A percentile compares a stretch with the other conserved stretches of the same genome.
Conservation (phyloP, 768 basidiomycete genomes). For the Termitomyces sp. region DNA sequence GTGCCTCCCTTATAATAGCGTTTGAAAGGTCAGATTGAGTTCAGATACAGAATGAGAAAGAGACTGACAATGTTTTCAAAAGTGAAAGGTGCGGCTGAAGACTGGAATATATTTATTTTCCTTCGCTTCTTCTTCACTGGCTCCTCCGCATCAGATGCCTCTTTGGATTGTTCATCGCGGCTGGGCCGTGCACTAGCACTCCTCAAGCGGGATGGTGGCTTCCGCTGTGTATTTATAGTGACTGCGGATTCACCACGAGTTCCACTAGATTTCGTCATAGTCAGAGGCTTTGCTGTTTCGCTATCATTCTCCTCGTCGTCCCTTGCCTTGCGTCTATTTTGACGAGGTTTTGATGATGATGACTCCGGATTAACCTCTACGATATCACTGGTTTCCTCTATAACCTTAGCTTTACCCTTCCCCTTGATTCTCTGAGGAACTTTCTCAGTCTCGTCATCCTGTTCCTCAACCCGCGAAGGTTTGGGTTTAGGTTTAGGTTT, state of each 20-base stretch:
- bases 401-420: slow-evolving; percentile 24
- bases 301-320: slow-evolving; percentile 15
- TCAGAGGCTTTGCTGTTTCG: slow-evolving; percentile 15
- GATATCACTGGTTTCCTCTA: slow-evolving; percentile 18
- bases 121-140: slow-evolving; percentile 60
- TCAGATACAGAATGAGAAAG: neutral
- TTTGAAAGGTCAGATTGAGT: neutral
- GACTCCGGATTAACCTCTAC: slow-evolving; percentile 9
- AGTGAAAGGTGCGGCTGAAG: slow-evolving; percentile 39
- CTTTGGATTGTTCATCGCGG: slow-evolving; percentile 1
- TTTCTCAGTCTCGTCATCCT: slow-evolving; percentile 13
- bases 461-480: slow-evolving; percentile 13
- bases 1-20: slow-evolving; percentile 26
- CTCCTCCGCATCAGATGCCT: slow-evolving; percentile 7
- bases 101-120: slow-evolving; percentile 58
- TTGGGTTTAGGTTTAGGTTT: slow-evolving; percentile 18
- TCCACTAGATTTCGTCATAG: slow-evolving; percentile 14
- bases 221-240: slow-evolving; percentile 2
- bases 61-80: slow-evolving; percentile 29
- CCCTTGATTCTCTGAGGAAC: slow-evolving; percentile 17
- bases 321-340: slow-evolving; percentile 24
- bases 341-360: slow-evolving; percentile 6
- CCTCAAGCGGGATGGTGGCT: slow-evolving; percentile 13
- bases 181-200: slow-evolving; percentile 8
- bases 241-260: neutral